phyloP scores from a whole-genome alignment of 768 basidiomycete species.

The Naganishia kalamii region DNA sequence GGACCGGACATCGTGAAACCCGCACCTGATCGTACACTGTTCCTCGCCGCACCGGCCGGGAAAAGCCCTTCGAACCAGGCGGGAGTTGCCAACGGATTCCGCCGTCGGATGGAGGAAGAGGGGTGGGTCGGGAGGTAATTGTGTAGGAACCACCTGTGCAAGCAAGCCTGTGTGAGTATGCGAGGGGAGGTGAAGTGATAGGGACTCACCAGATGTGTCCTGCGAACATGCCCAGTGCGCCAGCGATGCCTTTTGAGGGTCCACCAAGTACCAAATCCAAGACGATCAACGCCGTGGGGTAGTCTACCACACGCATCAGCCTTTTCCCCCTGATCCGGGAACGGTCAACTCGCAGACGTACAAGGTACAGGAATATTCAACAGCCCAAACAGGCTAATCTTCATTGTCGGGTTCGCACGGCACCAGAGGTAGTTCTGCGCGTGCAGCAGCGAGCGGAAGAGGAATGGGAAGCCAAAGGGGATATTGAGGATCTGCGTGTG shows the following conservation, averaged over 20 bases:
- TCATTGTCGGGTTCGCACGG: slow-evolving; percentile 41
- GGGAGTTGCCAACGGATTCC: slow-evolving; percentile 36
- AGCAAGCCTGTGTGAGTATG: not conserved
- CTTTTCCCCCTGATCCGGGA: not conserved
- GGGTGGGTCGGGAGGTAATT: slow-evolving; percentile 40
- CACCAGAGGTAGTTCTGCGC: slow-evolving; percentile 46
- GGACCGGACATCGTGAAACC: slow-evolving; percentile 20
- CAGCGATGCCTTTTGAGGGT: slow-evolving; percentile 36
- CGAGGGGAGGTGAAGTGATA: not conserved
- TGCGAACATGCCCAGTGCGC: slow-evolving; percentile 38
- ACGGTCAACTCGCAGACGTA: slow-evolving; percentile 26
- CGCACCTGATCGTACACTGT: slow-evolving; percentile 7
- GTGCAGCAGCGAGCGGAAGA: slow-evolving; percentile 42
- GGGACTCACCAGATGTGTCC: slow-evolving; percentile 40
- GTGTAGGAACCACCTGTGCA: slow-evolving; percentile 42
- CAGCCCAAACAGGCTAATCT: slow-evolving; percentile 43
- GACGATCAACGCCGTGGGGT: slow-evolving; percentile 38
- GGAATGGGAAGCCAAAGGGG: slow-evolving; percentile 37
- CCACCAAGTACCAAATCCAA: slow-evolving; percentile 43
- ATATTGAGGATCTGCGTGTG: slow-evolving; percentile 34
- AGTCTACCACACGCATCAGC: slow-evolving; percentile 28
- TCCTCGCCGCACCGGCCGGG: not conserved
- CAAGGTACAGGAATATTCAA: slow-evolving; percentile 43
- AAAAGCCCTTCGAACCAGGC: slow-evolving; percentile 32
- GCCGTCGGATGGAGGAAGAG: slow-evolving; percentile 31